Evolutionary conservation across 441 rosid species (phyloP), one percentile per base, ranked within the genome.

Genomic region (Populus hybrid): DNA sequence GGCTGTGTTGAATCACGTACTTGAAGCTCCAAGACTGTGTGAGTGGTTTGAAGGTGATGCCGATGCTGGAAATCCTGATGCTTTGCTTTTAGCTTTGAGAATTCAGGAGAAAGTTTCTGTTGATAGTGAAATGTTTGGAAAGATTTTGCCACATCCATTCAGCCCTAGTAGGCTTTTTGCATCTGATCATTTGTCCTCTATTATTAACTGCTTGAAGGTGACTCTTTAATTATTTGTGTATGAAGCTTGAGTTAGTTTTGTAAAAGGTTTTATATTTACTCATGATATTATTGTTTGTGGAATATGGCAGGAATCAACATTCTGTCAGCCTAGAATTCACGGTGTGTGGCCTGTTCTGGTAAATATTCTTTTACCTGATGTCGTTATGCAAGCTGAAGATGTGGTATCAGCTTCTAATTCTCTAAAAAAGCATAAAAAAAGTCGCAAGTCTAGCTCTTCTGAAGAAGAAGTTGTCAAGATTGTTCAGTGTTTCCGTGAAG

Each of bases 281-380:
- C 66, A 71, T 30, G 16, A 14, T 36, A 77, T 72, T 6, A 75
- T 50, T 64, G 73, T 77, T 30, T 82, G 76, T 79, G 72, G 76
- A 74, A 80, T 72, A 53, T 83, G 78, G 79, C 94, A 96, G 99
- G 97, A 94, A 80, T 91, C 99, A 68, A 86, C 98, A 72, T 94
- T 94, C 86, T 96, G 98, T 79, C 98, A 91, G 85, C 99, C 99
- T 81, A 94, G 98, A 77, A 88, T 94, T 74, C 99, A 96, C 76
- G 85, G 94, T 76, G 76, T 94, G 73, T 96, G 98, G 99, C 88
- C 89, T 69, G 85, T 88, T 79, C 85, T 96, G 78, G 87, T 86
- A 36, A 88, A 89, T 78, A 85, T 91, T 81, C 92, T 95, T 66
- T 87, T 95, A 79, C 98, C 99, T 36, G 94, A 91, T 57, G 71